Evolutionary conservation across 768 basidiomycete species (phyloP), one percentile per base, ranked within the genome.

Genomic region (Suillus subalutaceus): DNA sequence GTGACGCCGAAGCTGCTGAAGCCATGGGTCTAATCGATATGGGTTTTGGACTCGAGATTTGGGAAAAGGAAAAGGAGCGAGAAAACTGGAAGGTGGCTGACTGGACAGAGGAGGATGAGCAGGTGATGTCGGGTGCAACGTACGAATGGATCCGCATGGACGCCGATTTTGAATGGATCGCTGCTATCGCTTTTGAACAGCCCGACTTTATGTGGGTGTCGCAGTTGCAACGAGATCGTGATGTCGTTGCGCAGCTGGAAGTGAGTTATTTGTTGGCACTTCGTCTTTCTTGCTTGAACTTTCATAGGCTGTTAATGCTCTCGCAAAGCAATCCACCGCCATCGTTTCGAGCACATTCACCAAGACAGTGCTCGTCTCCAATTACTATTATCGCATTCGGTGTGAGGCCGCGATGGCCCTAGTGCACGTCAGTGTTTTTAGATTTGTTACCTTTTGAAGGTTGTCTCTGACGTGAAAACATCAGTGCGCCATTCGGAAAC

Each of bases 91-190:
- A 92, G 75, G 96, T 99, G 4, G 92, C 92, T 7, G 96, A 99
- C 75, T 99, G 97, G 97, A 93, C 92, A 6, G 96, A 97, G 72
- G 95, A 97, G 70, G 96, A 99, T 66, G 96, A 97, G 73, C 89
- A 91, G 66, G 83, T 85, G 52, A 97, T 99, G 94, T 90, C 91
- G 46, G 93, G 93, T 20, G 96, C 97, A 68, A 97, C 95, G 4
- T 99, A 98, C 78, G 97, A 99, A 79, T 99, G 97, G 97, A 99
- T 99, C 66, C 84, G 97, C 68, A 93, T 99, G 85, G 97, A 99
- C 74, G 96, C 97, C 18, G 97, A 99, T 75, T 96, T 97, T 76
- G 97, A 99, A 79, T 99, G 97, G 97, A 92, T 99, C 63, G 92
- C 94, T n/a, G 85, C 85, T 46, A 86, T 98, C 67, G 89, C 88